These are phyloP conservation scores for Leishmania mexicana DNA, from an alignment of 208 protist species.

Conservation along the genomic window DNA sequence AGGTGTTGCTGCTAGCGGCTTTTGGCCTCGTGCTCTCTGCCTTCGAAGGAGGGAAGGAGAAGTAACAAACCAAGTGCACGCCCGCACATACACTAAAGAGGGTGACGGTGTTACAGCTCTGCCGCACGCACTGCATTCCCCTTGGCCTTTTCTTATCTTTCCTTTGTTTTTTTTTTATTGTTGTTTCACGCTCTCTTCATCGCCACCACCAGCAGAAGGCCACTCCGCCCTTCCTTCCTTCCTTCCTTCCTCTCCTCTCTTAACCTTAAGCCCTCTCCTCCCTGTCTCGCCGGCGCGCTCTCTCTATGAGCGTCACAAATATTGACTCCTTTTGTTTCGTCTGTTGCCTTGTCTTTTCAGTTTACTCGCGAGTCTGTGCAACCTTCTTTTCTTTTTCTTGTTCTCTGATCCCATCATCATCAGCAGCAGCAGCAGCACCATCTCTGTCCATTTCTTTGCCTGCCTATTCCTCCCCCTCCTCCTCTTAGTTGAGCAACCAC, in stretches of 20 bases:
- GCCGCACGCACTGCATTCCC: not conserved
- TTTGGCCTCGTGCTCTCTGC: not conserved
- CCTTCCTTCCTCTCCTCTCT: not conserved
- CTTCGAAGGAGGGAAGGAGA: not conserved
- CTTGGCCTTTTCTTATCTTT: not conserved
- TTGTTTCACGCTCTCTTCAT: not conserved
- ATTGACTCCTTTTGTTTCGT: not conserved
- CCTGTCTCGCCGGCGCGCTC: not conserved
- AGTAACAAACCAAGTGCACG: not conserved
- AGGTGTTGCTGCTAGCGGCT: not conserved
- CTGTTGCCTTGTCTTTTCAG: not conserved
- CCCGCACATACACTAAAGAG: not conserved
- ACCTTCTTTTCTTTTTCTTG: not conserved
- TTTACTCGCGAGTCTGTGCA: constrained; percentile 5
- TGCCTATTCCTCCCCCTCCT: not conserved
- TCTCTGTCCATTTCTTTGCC: not conserved
- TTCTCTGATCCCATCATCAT: not conserved
- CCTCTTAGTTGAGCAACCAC: not conserved
- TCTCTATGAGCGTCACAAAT: no score
- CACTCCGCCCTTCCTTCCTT: not conserved
- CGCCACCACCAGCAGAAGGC: no score
- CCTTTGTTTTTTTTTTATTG: not conserved
- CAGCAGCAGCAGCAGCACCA: no score
- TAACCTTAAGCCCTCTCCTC: not conserved
- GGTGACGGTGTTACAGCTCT: not conserved